Conservation (phyloP, 305 asterid species). For the Solanum hybrid region DNA sequence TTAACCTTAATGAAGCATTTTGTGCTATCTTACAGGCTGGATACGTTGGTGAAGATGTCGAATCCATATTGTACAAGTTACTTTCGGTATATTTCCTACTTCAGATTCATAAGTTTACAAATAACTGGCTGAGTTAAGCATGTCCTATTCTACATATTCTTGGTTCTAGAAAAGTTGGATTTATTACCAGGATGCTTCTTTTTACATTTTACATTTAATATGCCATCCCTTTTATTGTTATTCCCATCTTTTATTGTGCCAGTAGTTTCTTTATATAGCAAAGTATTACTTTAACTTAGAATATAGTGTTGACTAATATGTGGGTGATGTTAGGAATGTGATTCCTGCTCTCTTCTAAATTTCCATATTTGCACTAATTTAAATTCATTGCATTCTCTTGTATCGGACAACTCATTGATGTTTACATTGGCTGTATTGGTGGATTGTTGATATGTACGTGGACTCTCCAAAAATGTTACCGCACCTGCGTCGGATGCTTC, state of each 20-base stretch:
- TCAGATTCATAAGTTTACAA: background rate
- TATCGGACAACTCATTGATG: background rate
- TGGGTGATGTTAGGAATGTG: background rate
- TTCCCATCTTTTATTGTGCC: background rate
- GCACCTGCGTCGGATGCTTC: background rate
- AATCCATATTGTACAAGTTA: constrained; percentile 82
- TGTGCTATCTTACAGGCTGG: constrained; percentile 70
- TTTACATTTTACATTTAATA: background rate
- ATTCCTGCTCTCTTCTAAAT: background rate
- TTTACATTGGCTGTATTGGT: background rate
- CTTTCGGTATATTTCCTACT: constrained; percentile 41
- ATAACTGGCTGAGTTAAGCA: background rate
- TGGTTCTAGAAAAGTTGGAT: background rate
- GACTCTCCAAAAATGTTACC: background rate
- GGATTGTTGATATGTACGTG: background rate
- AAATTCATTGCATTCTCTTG: background rate
- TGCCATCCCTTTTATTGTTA: background rate
- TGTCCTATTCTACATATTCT: background rate
- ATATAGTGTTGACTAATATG: background rate
- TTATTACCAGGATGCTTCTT: background rate
- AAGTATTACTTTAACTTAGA: background rate
- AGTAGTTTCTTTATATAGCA: background rate
- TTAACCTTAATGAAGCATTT: background rate
- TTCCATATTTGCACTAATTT: background rate
- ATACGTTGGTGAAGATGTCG: constrained; percentile 96